These are phyloP conservation scores for Sclerotinia spermophila DNA, from an alignment of 2,329 filamentous ascomycete species.

Conservation along the genomic window DNA sequence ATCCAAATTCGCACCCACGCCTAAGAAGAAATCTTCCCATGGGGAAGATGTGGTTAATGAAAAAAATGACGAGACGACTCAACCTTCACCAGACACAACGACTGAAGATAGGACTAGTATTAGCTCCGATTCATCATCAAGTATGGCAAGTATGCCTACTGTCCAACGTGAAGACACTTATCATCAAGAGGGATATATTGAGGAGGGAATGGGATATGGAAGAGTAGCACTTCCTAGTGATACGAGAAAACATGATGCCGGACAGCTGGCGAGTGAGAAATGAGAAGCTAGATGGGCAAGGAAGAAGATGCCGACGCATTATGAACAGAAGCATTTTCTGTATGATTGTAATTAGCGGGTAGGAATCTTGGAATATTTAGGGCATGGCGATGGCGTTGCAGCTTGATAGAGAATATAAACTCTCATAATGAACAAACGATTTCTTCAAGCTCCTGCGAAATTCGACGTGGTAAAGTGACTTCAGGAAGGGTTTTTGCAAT, in stretches of 20 bases:
- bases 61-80: not conserved
- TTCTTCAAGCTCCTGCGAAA: not conserved
- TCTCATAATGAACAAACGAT: not conserved
- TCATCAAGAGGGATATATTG: conserved; percentile 14
- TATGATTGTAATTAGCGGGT: not conserved
- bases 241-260: conserved; percentile 8
- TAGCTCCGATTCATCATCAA: conserved; percentile 34
- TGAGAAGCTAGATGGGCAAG: not conserved
- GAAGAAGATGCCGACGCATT: not conserved
- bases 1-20: conserved; percentile 34
- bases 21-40: not conserved
- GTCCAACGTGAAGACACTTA: conserved; percentile 14
- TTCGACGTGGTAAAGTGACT: not conserved
- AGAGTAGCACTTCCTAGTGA: conserved; percentile 2
- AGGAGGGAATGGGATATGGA: conserved; percentile 14
- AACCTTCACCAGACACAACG: not conserved
- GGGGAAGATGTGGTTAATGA: not conserved
- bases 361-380: no score
- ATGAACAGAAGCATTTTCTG: not conserved
- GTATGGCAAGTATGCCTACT: conserved; percentile 43
- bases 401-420: not conserved
- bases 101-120: not conserved
- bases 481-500: not conserved
- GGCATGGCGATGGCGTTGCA: not conserved
- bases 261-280: conserved; percentile 10